These are phyloP conservation scores for Betula pendula DNA, from an alignment of 306 rosid genomes.

Conservation along the genomic window DNA sequence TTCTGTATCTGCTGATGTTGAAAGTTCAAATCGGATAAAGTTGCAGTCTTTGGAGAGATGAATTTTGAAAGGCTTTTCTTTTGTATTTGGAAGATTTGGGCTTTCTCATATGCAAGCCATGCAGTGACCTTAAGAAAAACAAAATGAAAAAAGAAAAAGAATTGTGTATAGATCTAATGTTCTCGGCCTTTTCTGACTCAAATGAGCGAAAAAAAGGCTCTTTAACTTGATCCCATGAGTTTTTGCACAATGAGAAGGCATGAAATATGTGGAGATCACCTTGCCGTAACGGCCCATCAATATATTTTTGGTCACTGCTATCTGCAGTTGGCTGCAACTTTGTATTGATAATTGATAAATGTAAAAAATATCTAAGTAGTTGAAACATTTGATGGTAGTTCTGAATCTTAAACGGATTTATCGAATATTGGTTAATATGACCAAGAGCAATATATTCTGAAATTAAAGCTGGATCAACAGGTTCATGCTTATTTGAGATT, in stretches of 20 bases:
- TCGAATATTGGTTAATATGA: background rate
- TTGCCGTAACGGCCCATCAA: conserved; percentile 1
- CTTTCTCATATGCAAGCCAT: background rate
- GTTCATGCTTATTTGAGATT: background rate
- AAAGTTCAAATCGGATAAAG: background rate
- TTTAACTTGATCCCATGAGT: background rate
- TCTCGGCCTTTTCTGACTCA: background rate
- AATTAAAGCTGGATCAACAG: background rate
- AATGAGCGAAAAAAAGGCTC: background rate
- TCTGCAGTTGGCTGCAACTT: background rate
- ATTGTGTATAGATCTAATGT: background rate
- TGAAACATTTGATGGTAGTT: background rate
- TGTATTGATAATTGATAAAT: background rate
- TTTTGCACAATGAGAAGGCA: background rate
- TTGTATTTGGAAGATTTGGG: background rate
- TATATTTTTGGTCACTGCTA: background rate
- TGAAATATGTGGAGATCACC: conserved; percentile 6
- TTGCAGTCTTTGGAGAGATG: background rate
- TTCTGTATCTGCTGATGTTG: background rate
- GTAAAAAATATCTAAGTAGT: background rate
- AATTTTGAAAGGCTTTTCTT: background rate
- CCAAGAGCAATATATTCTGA: background rate
- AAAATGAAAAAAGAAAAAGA: background rate
- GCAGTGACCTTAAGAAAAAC: background rate
- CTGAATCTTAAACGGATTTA: background rate